Conservation (phyloP, 352 stramenopile genomes). For the Phytopythium ostracodes region DNA sequence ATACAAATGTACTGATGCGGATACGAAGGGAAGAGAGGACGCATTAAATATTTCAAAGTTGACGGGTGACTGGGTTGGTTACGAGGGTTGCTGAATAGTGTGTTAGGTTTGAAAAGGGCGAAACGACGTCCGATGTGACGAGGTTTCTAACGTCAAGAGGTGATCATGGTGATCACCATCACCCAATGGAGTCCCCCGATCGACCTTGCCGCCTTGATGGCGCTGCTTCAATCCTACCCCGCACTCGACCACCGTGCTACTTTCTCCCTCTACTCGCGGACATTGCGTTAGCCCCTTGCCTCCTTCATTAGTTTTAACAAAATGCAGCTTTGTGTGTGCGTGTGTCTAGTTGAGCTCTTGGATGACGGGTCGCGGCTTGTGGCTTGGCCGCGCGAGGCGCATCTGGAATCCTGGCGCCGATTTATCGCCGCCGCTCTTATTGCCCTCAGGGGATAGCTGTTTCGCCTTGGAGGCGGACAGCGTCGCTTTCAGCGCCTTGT, state of each 20-base stretch:
- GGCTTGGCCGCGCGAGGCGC: conserved; percentile 29
- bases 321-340: neutral
- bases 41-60: neutral
- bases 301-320: neutral
- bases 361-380: conserved; percentile 52
- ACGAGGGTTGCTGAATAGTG: neutral
- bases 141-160: neutral
- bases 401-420: conserved; percentile 23
- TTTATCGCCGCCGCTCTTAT: neutral
- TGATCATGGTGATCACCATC: neutral
- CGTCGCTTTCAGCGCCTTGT: conserved; percentile 24
- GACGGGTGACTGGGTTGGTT: conserved; percentile 1
- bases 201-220: no score
- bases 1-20: conserved; percentile 21
- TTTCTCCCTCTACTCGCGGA: neutral
- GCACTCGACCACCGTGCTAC: no score
- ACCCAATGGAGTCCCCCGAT: no score
- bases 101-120: conserved; percentile 2
- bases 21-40: neutral
- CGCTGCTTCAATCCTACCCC: no score
- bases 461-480: conserved; percentile 14
- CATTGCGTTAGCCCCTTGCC: neutral
- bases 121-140: no score
- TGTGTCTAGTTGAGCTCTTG: conserved; percentile 62
- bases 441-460: neutral